These are phyloP conservation scores for Linum usitatissimum DNA, from an alignment of 345 rosid genomes.

Conservation along the genomic window DNA sequence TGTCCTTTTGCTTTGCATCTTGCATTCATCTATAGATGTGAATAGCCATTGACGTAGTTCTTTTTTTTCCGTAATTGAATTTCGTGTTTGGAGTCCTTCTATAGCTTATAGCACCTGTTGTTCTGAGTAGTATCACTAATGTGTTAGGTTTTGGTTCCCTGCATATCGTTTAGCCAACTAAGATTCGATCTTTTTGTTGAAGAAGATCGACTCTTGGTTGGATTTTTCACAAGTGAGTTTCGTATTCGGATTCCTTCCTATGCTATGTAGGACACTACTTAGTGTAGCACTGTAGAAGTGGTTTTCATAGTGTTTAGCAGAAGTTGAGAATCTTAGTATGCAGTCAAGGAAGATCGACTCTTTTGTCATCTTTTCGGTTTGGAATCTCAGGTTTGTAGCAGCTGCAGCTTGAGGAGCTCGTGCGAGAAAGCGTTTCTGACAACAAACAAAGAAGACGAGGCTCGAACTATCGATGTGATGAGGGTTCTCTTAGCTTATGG, in stretches of 20 bases:
- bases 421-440: constrained; percentile 77
- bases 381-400: constrained; percentile 70
- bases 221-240: too few relatives aligned
- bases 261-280: too few relatives aligned
- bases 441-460: constrained; percentile 92
- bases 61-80: not conserved
- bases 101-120: too few relatives aligned
- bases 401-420: constrained; percentile 79
- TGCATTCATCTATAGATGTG: constrained; percentile 13
- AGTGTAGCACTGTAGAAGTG: too few relatives aligned
- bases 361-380: not conserved
- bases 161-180: too few relatives aligned
- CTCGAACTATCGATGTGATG: constrained; percentile 75
- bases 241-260: too few relatives aligned
- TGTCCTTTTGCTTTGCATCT: not conserved
- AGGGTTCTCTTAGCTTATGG: constrained; percentile 67
- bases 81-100: too few relatives aligned
- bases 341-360: too few relatives aligned
- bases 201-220: too few relatives aligned
- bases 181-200: too few relatives aligned
- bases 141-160: too few relatives aligned
- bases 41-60: constrained; percentile 16
- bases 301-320: not conserved
- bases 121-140: too few relatives aligned
- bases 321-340: not conserved